A percentile compares a stretch with the other conserved stretches of the same genome.
These are phyloP conservation scores for Apiotrichum brassicae DNA, from an alignment of 1,284 basidiomycete genomes.

Conservation along the genomic window DNA sequence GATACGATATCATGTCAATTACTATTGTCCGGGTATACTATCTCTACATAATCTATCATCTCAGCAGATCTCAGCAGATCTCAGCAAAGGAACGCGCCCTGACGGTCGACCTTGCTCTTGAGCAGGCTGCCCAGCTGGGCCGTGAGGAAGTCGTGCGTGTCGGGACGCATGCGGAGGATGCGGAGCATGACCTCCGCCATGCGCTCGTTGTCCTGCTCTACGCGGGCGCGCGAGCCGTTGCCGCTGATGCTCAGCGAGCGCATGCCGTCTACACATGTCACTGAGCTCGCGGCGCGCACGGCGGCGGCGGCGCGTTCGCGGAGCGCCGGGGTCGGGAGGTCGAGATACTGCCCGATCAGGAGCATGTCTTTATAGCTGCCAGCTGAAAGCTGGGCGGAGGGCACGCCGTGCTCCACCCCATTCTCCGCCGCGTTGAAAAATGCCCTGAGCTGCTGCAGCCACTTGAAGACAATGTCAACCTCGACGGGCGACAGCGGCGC, in stretches of 20 bases:
- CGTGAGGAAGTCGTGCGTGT: conserved; percentile 29
- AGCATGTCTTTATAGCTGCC: conserved; percentile 42
- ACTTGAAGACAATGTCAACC: conserved; percentile 44
- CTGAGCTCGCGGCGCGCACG: conserved; percentile 27
- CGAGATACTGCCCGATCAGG: conserved; percentile 44
- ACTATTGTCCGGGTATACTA: too few species aligned
- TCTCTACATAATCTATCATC: background rate
- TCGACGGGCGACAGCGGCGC: conserved; percentile 22
- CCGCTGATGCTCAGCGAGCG: conserved; percentile 13
- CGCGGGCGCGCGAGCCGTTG: background rate
- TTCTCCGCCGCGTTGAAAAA: conserved; percentile 46
- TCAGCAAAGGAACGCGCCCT: background rate
- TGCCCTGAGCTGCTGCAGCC: conserved; percentile 40
- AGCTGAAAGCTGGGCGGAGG: conserved; percentile 28
- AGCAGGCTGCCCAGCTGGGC: conserved; percentile 4
- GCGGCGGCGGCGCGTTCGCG: conserved; percentile 38
- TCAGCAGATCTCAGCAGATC: too few species aligned
- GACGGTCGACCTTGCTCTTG: conserved; percentile 8
- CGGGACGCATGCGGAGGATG: conserved; percentile 39
- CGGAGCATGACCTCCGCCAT: conserved; percentile 44
- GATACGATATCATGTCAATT: too few species aligned
- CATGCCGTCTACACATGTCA: conserved; percentile 8
- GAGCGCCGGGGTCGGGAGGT: conserved; percentile 37
- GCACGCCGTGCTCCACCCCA: conserved; percentile 42
- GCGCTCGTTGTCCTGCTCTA: conserved; percentile 30